These are phyloP conservation scores for Lachnellula occidentalis DNA, from an alignment of 2,329 filamentous ascomycete genomes.

Conservation along the genomic window DNA sequence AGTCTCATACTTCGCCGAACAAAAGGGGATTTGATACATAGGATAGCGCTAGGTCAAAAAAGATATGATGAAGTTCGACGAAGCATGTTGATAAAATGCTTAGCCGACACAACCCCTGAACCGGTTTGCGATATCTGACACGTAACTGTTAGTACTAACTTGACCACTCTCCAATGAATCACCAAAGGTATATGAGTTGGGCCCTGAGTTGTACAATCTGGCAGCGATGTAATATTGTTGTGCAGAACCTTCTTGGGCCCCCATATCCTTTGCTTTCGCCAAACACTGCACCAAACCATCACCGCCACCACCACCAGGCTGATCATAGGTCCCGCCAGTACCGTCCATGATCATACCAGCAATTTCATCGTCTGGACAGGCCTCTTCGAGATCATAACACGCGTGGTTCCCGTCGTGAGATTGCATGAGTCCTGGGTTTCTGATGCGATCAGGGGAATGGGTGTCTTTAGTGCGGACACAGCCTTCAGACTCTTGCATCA, in stretches of 20 bases:
- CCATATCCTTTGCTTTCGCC: background rate
- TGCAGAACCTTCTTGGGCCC: background rate
- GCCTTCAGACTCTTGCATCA: conserved; percentile 32
- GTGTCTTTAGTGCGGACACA: conserved; percentile 17
- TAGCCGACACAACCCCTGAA: too few relatives aligned
- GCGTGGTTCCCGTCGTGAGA: conserved; percentile 8
- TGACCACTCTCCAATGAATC: background rate
- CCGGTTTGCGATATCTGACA: background rate
- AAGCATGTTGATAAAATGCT: too few relatives aligned
- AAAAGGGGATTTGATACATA: too few relatives aligned
- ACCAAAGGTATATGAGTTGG: background rate
- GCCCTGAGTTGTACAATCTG: background rate
- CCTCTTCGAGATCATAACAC: background rate
- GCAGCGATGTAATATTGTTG: background rate
- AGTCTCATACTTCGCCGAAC: too few relatives aligned
- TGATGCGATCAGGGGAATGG: conserved; percentile 8
- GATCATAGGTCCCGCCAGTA: background rate
- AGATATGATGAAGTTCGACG: too few relatives aligned
- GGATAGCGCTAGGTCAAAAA: too few relatives aligned
- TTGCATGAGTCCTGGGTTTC: conserved; percentile 28
- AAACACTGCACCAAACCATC: background rate
- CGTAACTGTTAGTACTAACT: background rate
- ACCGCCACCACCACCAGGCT: background rate
- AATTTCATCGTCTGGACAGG: background rate
- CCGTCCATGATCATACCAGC: background rate